phyloP scores from a whole-genome alignment of 768 basidiomycete species.

The Brasilioporus rufonigricans region DNA sequence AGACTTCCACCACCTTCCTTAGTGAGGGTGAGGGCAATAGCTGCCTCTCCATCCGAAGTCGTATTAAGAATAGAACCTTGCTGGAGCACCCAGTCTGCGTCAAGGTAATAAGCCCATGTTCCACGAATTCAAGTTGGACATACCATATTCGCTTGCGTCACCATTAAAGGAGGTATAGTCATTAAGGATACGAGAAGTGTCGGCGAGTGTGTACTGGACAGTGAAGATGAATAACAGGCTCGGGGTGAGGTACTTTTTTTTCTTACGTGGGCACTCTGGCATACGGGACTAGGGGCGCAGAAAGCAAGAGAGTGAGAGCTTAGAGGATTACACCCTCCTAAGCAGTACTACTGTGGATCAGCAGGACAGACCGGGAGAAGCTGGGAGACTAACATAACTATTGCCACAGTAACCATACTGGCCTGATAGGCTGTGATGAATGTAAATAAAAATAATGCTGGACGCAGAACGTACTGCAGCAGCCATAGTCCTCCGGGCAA shows the following conservation, averaged over 20 bases:
- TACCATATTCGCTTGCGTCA: constrained; percentile 68
- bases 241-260: not conserved
- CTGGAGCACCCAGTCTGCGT: constrained; percentile 68
- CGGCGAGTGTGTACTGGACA: constrained; percentile 56
- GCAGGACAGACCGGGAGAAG: not conserved
- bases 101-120: not conserved
- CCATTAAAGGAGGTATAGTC: constrained; percentile 71
- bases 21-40: constrained; percentile 66
- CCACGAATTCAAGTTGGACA: not conserved
- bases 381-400: constrained; percentile 32
- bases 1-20: constrained; percentile 73
- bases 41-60: constrained; percentile 54
- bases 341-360: constrained; percentile 56
- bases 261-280: constrained; percentile 57
- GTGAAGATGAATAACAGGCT: not conserved
- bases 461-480: constrained; percentile 38
- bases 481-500: constrained; percentile 39
- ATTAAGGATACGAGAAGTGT: constrained; percentile 62
- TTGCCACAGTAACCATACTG: constrained; percentile 55
- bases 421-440: constrained; percentile 29
- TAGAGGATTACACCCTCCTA: constrained; percentile 88
- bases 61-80: constrained; percentile 65
- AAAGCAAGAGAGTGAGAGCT: constrained; percentile 60
- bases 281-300: constrained; percentile 71
- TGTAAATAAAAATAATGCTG: not conserved